These are phyloP conservation scores for Entomortierella lignicola DNA, from an alignment of 192 early-diverging fungal genomes.

Conservation along the genomic window DNA sequence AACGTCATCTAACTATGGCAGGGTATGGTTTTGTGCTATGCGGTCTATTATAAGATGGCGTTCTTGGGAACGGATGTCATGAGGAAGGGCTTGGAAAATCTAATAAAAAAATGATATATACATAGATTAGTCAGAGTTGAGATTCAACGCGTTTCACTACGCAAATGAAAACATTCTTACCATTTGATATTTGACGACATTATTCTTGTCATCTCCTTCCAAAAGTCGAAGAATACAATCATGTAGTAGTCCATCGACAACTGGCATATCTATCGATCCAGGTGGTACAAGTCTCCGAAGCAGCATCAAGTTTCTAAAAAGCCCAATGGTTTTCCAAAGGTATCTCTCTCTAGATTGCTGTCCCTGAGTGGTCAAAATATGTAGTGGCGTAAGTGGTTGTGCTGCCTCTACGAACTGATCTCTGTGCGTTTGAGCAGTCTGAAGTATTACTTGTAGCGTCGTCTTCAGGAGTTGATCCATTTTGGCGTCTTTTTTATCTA, in stretches of 20 bases:
- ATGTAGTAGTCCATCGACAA: constrained; percentile 44
- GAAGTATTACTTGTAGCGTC: constrained; percentile 10
- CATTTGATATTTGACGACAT: constrained; percentile 45
- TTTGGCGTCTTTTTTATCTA: constrained; percentile 47
- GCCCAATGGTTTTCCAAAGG: constrained; percentile 43
- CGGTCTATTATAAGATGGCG: constrained; percentile 33
- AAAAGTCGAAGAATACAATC: constrained; percentile 48
- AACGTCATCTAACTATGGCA: neutral
- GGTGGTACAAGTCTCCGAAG: constrained; percentile 41
- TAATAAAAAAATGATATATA: constrained; percentile 15
- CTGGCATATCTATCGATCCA: constrained; percentile 16
- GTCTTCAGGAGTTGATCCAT: constrained; percentile 44
- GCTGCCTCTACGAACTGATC: constrained; percentile 42
- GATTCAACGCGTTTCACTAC: neutral
- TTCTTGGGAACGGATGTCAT: constrained; percentile 44
- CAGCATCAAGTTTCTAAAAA: constrained; percentile 42
- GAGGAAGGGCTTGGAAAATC: constrained; percentile 45
- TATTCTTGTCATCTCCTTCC: constrained; percentile 48
- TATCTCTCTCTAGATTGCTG: constrained; percentile 26
- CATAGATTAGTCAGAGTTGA: too few species aligned
- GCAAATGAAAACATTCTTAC: constrained; percentile 4
- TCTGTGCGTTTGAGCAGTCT: constrained; percentile 33
- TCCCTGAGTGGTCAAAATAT: constrained; percentile 30
- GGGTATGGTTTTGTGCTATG: constrained; percentile 28
- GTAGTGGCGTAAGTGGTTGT: constrained; percentile 39